Evolutionary conservation across 2,329 filamentous ascomycete genomes (phyloP).

Genomic region (Pezicula neosporulosa): DNA sequence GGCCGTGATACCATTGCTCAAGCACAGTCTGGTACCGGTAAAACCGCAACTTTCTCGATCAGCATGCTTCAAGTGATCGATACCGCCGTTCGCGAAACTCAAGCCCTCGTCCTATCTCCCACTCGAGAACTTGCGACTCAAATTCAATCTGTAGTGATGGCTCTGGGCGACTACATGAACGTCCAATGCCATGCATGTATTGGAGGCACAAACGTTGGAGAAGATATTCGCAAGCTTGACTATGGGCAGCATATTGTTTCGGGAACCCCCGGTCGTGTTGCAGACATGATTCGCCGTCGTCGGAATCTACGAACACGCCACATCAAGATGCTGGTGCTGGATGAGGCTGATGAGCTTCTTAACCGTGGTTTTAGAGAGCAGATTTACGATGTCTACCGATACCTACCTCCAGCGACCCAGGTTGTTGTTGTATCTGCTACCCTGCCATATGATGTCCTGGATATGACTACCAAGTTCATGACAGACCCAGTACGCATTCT

Average conservation of each 20-base stretch:
- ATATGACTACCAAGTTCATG: conserved; percentile 99
- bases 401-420: conserved; percentile 92
- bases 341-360: conserved; percentile 75
- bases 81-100: conserved; percentile 85
- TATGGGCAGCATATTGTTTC: conserved; percentile 98
- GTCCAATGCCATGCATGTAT: conserved; percentile 99
- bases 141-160: conserved; percentile 98
- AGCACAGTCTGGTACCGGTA: conserved; percentile 94
- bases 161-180: conserved; percentile 99
- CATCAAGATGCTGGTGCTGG: conserved; percentile 77
- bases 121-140: conserved; percentile 96
- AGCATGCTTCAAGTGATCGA: conserved; percentile 96
- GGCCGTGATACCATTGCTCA: conserved; percentile 98
- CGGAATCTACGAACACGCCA: conserved; percentile 69
- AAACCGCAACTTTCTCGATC: conserved; percentile 95
- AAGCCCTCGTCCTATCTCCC: conserved; percentile 92
- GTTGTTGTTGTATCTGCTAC: conserved; percentile 98
- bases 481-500: conserved; percentile 94
- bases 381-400: conserved; percentile 98
- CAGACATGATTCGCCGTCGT: conserved; percentile 76
- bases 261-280: conserved; percentile 92
- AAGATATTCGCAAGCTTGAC: conserved; percentile 96
- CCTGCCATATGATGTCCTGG: conserved; percentile 93
- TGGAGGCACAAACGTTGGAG: conserved; percentile 94
- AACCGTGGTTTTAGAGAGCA: conserved; percentile 97